These are phyloP conservation scores for Lecanicillium sp. DNA, from an alignment of 2,329 filamentous ascomycete genomes.

Conservation along the genomic window DNA sequence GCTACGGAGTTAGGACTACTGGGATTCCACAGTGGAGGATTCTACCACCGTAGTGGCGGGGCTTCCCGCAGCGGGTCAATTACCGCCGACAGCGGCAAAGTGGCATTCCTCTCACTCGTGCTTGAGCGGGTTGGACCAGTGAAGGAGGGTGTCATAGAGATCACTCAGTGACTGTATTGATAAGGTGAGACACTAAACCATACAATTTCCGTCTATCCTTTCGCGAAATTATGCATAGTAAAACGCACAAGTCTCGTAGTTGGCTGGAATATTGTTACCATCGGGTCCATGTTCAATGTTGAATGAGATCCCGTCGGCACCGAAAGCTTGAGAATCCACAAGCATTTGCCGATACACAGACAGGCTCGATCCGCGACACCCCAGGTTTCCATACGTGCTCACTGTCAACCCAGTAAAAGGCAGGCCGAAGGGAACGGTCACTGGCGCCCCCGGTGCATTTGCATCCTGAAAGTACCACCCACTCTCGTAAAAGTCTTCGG, in stretches of 20 bases:
- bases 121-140: no score
- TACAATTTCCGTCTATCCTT: no score
- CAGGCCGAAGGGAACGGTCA: neutral
- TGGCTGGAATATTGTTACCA: neutral
- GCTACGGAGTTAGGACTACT: no score
- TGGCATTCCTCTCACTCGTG: no score
- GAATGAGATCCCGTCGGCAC: neutral
- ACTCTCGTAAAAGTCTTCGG: constrained; percentile 1
- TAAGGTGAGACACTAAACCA: no score
- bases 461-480: constrained; percentile 1
- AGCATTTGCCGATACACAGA: neutral
- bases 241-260: constrained; percentile 2
- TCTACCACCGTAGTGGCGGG: no score
- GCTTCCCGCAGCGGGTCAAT: no score
- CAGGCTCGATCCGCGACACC: neutral
- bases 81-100: no score
- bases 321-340: neutral
- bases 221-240: constrained; percentile 3
- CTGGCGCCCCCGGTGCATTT: neutral
- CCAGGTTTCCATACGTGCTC: neutral
- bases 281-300: constrained; percentile 1
- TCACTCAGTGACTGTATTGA: no score
- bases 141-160: no score
- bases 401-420: neutral
- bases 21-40: no score